Percentiles rank a stretch among this genome's conserved stretches.
Evolutionary conservation across 768 basidiomycete genomes (phyloP).

Genomic region (Russula sp.): DNA sequence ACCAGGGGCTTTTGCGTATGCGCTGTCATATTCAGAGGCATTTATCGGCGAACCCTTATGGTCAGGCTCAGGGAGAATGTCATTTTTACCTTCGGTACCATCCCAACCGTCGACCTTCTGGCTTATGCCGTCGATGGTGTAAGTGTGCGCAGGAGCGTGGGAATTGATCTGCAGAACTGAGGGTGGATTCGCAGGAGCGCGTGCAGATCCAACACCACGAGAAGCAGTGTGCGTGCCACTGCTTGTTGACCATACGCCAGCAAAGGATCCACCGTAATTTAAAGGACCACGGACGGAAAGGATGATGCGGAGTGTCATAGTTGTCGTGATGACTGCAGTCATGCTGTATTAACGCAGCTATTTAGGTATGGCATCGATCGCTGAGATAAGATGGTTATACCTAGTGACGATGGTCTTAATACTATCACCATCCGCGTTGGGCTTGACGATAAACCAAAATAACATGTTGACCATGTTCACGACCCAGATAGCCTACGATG

Average conservation of each 20-base stretch:
- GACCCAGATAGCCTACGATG: conserved; percentile 54
- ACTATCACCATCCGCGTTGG: conserved; percentile 54
- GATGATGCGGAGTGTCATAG: conserved; percentile 84
- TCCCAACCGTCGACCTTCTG: conserved; percentile 23
- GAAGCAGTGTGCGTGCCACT: conserved; percentile 41
- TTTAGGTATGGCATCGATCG: background rate
- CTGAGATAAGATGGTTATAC: conserved; percentile 26
- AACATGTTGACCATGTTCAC: conserved; percentile 80
- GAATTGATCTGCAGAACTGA: conserved; percentile 25
- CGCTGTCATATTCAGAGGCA: conserved; percentile 25
- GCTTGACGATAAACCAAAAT: conserved; percentile 81
- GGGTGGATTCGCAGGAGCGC: conserved; percentile 26
- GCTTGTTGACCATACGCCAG: conserved; percentile 34
- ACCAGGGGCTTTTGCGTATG: conserved; percentile 11
- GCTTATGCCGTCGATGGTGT: conserved; percentile 31
- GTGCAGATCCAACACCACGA: conserved; percentile 42
- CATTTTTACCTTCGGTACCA: conserved; percentile 14
- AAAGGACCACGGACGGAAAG: conserved; percentile 77
- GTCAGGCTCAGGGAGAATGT: conserved; percentile 9
- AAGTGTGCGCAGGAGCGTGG: conserved; percentile 25
- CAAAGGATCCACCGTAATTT: conserved; percentile 63
- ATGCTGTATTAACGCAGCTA: conserved; percentile 43
- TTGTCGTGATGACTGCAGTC: conserved; percentile 81
- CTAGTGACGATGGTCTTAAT: conserved; percentile 78
- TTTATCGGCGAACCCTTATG: conserved; percentile 4